Base-by-base conservation (phyloP, 176 grass and related monocot genomes). In the Tuctoria greenei region DNA sequence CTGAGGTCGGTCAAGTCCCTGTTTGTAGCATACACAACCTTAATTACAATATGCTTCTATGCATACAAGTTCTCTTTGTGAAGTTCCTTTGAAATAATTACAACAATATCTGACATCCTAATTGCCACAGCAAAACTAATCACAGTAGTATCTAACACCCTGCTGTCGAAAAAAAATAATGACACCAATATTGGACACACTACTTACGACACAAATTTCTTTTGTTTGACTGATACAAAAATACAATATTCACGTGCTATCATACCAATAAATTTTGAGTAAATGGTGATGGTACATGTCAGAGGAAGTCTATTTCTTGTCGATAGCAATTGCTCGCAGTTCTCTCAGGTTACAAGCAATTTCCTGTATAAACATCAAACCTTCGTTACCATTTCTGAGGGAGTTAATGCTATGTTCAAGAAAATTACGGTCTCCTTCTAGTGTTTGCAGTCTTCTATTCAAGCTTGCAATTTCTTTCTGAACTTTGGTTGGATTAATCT, bases 361-460 rank as follows among this genome's bases (percentile, higher is more conserved):
- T 74, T 88, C 87, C 47, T 74, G 62, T 77, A 93, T 76, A 78
- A 93, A 87, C 38, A 64, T 64, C 12, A 79, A 79, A 64, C 87
- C 85, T 80, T 87, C 82, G 31, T 77, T 45, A 9, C 85, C 91
- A 83, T 76, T 88, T 56, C 55, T 88, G 28, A 90, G 91, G 69
- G 87, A 88, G 71, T 93, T 93, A 59, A 88, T 79, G 52, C 84
- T 87, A 31, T 90, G 91, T 64, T 88, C 91, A 68, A 93, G 79
- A 79, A 93, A 90, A 80, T 83, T 76, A 4, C 34, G 71, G 78
- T 90, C 91, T 52, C 78, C 82, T 75, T 90, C 84, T 64, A 93
- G 82, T 43, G 61, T 84, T 54, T 79, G 79, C 73, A 93, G 71
- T 66, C 87, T 90, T 79, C 63, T 68, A 56, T 81, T 79, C 79